A percentile compares a stretch with the other conserved stretches of the same genome.
These are phyloP conservation scores for Strombidium stylifer DNA, from an alignment of 73 alveolate species.

Conservation along the genomic window DNA sequence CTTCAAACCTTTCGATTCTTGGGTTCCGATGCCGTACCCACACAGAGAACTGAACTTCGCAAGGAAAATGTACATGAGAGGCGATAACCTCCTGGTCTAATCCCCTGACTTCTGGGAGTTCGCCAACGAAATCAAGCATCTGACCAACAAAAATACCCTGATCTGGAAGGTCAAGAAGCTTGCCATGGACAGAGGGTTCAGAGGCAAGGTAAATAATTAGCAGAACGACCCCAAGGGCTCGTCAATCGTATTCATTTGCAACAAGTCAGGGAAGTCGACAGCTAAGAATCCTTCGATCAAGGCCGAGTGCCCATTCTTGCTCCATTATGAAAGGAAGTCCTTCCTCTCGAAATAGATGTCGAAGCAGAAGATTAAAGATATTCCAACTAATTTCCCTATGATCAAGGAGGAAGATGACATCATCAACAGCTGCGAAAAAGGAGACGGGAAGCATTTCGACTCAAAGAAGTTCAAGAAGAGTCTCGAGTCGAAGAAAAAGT, in stretches of 20 bases:
- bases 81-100: conserved; percentile 20
- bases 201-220: no score
- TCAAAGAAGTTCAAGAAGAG: no score
- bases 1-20: conserved; percentile 2
- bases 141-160: conserved; percentile 15
- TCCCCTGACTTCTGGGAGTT: conserved; percentile 29
- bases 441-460: no score
- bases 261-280: conserved; percentile 18
- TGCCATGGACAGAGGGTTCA: no score
- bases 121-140: conserved; percentile 7
- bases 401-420: no score
- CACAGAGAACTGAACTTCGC: conserved; percentile 23
- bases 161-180: not conserved
- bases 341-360: not conserved
- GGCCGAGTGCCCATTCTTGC: conserved; percentile 9
- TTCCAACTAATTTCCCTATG: not conserved
- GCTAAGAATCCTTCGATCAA: conserved; percentile 32
- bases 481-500: no score
- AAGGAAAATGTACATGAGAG: conserved; percentile 25
- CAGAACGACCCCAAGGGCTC: no score
- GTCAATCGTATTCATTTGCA: conserved; percentile 30
- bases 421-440: no score
- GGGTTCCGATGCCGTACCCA: conserved; percentile 29
- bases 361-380: not conserved
- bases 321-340: conserved; percentile 9